Evolutionary conservation across 176 grass and related monocot genomes (phyloP).

Genomic region (maize (Zea mays)): Zm-B73-REFERENCE-NAM-5.0 NC_050099.1:62301501-62302000

Average conservation of each 20-base stretch:
- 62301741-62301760: constrained; percentile 23
- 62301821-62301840: not conserved
- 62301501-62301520: too few species aligned
- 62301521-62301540: too few species aligned
- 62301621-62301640: too few species aligned
- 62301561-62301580: too few species aligned
- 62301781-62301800: constrained; percentile 4
- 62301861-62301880: not conserved
- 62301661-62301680: constrained; percentile 77
- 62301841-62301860: not conserved
- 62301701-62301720: constrained; percentile 84
- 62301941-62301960: not conserved
- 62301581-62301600: too few species aligned
- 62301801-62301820: not conserved
- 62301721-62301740: constrained; percentile 66
- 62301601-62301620: too few species aligned
- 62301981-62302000: not conserved
- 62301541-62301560: too few species aligned
- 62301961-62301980: constrained; percentile 7
- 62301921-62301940: not conserved
- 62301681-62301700: constrained; percentile 78
- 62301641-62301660: too few species aligned
- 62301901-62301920: not conserved
- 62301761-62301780: not conserved
- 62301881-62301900: constrained; percentile 22